Evolutionary conservation across 768 basidiomycete genomes (phyloP).

Genomic region (Mycena vulgaris): DNA sequence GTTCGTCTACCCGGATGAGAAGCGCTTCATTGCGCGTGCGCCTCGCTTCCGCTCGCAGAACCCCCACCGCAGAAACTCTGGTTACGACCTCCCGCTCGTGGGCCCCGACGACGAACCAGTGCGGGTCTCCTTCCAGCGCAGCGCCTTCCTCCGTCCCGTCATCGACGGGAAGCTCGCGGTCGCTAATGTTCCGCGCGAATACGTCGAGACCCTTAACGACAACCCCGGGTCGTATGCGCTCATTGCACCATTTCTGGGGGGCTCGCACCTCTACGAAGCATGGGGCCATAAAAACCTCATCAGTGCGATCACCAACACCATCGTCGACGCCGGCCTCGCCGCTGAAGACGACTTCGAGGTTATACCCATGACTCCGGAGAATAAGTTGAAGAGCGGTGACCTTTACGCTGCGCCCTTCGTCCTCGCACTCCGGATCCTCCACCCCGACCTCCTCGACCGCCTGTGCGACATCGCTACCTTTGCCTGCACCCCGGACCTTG

Average conservation of each 20-base stretch:
- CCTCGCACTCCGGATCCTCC: not conserved
- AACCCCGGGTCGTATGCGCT: not conserved
- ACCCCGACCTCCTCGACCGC: not conserved
- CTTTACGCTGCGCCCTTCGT: not conserved
- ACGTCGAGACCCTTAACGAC: not conserved
- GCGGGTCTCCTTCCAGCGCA: constrained; percentile 1
- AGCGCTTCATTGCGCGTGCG: not conserved
- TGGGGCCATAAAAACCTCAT: not conserved
- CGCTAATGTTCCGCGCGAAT: not conserved
- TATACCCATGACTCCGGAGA: not conserved
- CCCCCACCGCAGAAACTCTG: not conserved
- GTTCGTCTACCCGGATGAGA: not conserved
- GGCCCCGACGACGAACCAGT: not conserved
- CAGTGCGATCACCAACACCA: not conserved
- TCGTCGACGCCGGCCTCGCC: not conserved
- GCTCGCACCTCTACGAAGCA: not conserved
- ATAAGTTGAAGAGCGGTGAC: no score
- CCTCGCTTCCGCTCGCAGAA: not conserved
- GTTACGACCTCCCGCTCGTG: not conserved
- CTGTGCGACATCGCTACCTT: not conserved
- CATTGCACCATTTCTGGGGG: not conserved
- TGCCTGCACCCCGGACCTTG: not conserved
- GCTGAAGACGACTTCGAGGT: not conserved
- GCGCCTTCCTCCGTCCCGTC: not conserved
- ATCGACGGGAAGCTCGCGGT: not conserved